A percentile compares a stretch with the other conserved stretches of the same genome.
Evolutionary conservation across 1,139 yeast genomes (phyloP).

Genomic region (Zygosaccharomyces sapae): DNA sequence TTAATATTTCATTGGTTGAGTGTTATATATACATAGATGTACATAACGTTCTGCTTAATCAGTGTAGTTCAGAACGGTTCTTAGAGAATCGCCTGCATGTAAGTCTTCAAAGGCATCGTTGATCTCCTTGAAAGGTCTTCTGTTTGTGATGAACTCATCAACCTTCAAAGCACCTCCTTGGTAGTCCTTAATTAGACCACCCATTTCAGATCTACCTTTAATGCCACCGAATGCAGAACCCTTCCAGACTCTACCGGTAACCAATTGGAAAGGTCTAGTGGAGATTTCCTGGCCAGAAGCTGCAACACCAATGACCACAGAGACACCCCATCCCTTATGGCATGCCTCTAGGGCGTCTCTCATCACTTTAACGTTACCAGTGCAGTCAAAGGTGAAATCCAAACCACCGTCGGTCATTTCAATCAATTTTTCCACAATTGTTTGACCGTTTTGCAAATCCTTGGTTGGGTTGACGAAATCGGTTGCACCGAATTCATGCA

Average conservation of each 20-base stretch:
- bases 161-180: constrained; percentile 79
- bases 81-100: constrained; percentile 90
- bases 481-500: constrained; percentile 87
- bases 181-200: constrained; percentile 83
- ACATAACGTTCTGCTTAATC: no score
- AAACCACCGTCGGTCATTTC: constrained; percentile 96
- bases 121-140: constrained; percentile 70
- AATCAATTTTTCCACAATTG: constrained; percentile 77
- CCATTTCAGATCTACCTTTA: constrained; percentile 94
- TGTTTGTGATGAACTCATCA: constrained; percentile 92
- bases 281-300: constrained; percentile 96
- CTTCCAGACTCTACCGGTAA: constrained; percentile 97
- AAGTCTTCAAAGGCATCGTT: constrained; percentile 90
- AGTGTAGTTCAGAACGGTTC: constrained; percentile 63
- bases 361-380: constrained; percentile 95
- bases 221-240: constrained; percentile 99
- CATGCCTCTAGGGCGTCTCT: constrained; percentile 93
- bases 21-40: no score
- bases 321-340: constrained; percentile 98
- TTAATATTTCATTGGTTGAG: no score
- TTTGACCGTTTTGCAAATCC: constrained; percentile 59
- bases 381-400: constrained; percentile 94
- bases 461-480: constrained; percentile 83
- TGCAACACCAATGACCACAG: constrained; percentile 94
- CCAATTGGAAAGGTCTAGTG: constrained; percentile 97